Base-by-base conservation (phyloP, 495 filamentous ascomycete genomes). In the Pyronema omphalodes region DNA sequence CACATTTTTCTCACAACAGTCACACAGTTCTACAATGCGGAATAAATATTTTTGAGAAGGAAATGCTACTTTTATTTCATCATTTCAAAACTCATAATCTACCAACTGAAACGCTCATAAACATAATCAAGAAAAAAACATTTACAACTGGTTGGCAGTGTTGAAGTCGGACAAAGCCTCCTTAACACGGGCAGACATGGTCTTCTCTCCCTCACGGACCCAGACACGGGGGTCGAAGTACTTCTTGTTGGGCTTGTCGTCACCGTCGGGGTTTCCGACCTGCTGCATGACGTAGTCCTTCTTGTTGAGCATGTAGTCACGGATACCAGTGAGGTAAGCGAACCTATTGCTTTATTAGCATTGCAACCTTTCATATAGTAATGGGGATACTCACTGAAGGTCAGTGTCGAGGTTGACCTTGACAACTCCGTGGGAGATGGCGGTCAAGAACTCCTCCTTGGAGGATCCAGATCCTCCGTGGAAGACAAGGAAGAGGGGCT, bases 161-260 rank as follows among this genome's bases (percentile, higher is more conserved):
- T 89, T 88, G 79, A 98, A 98, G 72, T 94, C 91, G 58, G 79
- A 73, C 52, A 99, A 79, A 37, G 80, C 87, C 64, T 81, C 80
- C 67, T 77, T 68, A 43, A 94, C 80, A 64, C 89, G 82, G 58
- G 75, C 73, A 60, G 74, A 79, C 89, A 95, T 96, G 65, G 82
- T 91, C 80, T 94, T 91, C 78, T 96, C 89, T 63, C 89, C 89
- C 74, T 93, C 87, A 56, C 89, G 83, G 45, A 96, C 82, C 83
- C 82, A 86, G 60, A 85, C 81, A 49, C 73, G 67, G 17, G 69
- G 71, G 57, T 95, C 89, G 71, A 91, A 96, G 80, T 76, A 89
- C 76, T 94, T 95, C 83, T 98, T 98, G 78, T 98, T 96, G 60
- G 91, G 91, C 80, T 95, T 95, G 73, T 89, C 84, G 19, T 76